A percentile compares a stretch with the other conserved stretches of the same genome.
These are phyloP conservation scores for Pseudognaphalium luteoalbum DNA, from an alignment of 129 eudicot species.

Conservation along the genomic window DNA sequence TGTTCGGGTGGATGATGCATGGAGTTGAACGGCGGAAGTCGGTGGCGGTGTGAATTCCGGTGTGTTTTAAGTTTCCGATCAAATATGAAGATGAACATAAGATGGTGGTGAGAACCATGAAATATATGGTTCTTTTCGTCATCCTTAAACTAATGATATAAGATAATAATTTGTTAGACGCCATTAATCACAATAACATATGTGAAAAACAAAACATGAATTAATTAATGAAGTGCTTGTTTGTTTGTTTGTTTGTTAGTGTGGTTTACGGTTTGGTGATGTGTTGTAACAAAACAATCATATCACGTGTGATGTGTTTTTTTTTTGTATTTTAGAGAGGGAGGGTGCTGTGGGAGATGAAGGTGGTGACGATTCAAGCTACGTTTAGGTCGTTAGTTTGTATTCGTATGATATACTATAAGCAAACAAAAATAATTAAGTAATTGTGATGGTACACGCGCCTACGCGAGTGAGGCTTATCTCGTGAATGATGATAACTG, in stretches of 20 bases:
- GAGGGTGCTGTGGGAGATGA: constrained; percentile 15
- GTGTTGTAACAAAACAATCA: not conserved
- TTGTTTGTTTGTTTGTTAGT: not conserved
- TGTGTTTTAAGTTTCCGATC: constrained; percentile 31
- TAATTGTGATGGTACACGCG: not conserved
- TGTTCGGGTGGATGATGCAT: constrained; percentile 13
- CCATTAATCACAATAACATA: constrained; percentile 20
- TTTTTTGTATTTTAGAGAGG: not conserved
- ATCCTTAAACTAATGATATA: constrained; percentile 19
- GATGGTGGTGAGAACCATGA: constrained; percentile 24
- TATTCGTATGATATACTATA: too few relatives aligned
- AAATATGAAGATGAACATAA: constrained; percentile 33
- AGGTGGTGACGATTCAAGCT: constrained; percentile 28
- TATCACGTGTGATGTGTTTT: constrained; percentile 34
- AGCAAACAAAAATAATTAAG: too few relatives aligned
- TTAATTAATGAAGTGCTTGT: not conserved
- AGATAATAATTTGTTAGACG: constrained; percentile 20
- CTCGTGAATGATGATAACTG: constrained; percentile 16
- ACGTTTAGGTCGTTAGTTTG: constrained; percentile 3
- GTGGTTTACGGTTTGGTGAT: constrained; percentile 2
- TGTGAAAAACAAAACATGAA: not conserved
- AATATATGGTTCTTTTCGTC: constrained; percentile 22
- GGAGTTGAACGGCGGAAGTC: constrained; percentile 15
- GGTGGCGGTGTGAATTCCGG: not conserved
- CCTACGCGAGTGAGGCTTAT: not conserved